Conservation (phyloP, 192 early-diverging fungal genomes). For the Thamnidium elegans region DNA sequence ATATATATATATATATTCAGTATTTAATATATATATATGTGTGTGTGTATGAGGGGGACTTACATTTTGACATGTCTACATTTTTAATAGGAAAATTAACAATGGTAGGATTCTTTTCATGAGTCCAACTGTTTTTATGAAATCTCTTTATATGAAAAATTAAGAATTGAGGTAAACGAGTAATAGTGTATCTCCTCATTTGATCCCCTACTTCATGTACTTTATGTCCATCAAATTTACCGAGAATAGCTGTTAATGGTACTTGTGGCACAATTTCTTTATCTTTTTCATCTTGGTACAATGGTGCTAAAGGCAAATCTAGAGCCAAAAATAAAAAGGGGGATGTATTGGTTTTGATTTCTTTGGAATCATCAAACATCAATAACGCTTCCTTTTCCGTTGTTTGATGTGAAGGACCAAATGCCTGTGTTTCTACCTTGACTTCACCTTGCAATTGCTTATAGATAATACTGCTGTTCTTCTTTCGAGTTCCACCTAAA, state of each 20-base stretch:
- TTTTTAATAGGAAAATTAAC: constrained; percentile 91
- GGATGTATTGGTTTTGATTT: constrained; percentile 46
- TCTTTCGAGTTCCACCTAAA: constrained; percentile 77
- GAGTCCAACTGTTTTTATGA: constrained; percentile 74
- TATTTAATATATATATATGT: neutral
- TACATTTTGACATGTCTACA: constrained; percentile 82
- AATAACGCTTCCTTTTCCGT: constrained; percentile 40
- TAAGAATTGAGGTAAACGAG: constrained; percentile 76
- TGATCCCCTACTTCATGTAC: constrained; percentile 55
- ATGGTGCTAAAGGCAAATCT: constrained; percentile 86
- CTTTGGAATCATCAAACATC: constrained; percentile 47
- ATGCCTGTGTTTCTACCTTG: constrained; percentile 62
- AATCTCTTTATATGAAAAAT: constrained; percentile 93
- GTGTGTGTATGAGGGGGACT: constrained; percentile 12
- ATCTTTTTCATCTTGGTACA: constrained; percentile 85
- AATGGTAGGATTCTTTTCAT: constrained; percentile 96
- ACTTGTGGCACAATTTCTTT: constrained; percentile 93
- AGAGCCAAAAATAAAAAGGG: constrained; percentile 88
- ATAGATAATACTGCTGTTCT: constrained; percentile 74
- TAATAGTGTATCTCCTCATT: constrained; percentile 71
- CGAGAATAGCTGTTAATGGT: constrained; percentile 72
- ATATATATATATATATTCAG: neutral
- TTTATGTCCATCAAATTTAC: constrained; percentile 81
- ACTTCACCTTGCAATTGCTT: constrained; percentile 86
- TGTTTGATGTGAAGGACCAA: constrained; percentile 43